phyloP scores from a whole-genome alignment of 495 filamentous ascomycete genomes.

The Sporormia fimetaria region DNA sequence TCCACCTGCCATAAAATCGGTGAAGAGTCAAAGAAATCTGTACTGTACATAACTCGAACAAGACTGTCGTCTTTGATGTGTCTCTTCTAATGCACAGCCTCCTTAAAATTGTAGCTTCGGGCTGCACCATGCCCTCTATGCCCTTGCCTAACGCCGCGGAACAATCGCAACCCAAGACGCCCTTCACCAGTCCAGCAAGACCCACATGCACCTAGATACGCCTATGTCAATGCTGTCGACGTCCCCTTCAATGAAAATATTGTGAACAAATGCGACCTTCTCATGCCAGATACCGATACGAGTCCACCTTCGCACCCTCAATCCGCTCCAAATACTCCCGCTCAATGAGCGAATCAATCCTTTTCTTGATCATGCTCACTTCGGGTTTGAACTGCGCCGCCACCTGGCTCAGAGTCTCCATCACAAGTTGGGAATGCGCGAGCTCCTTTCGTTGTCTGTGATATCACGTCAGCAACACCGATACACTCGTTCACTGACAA shows the following conservation, averaged over 20 bases:
- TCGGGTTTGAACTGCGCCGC: slow-evolving; percentile 76
- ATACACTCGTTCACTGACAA: slow-evolving; percentile 5
- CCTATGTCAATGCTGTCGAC: background rate
- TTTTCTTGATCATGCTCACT: slow-evolving; percentile 78
- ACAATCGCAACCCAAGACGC: too few species aligned
- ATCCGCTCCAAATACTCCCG: slow-evolving; percentile 90
- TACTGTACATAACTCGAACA: too few species aligned
- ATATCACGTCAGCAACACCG: slow-evolving; percentile 11
- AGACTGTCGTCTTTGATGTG: too few species aligned
- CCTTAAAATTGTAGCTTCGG: too few species aligned
- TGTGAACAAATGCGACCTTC: background rate
- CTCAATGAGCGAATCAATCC: slow-evolving; percentile 86
- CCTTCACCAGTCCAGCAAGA: too few species aligned
- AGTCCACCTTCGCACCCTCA: slow-evolving; percentile 52
- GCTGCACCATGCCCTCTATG: too few species aligned
- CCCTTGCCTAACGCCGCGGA: too few species aligned
- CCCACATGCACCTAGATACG: slow-evolving; percentile 4
- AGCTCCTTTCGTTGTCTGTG: slow-evolving; percentile 79
- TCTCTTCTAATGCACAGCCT: too few species aligned
- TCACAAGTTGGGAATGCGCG: slow-evolving; percentile 66
- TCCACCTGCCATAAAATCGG: too few species aligned
- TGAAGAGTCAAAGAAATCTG: too few species aligned
- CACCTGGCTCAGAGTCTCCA: slow-evolving; percentile 75
- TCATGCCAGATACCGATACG: slow-evolving; percentile 69
- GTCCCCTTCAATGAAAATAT: background rate